Evolutionary conservation across 2,329 filamentous ascomycete species (phyloP).

Genomic region (Teratosphaeria nubilosa): DNA sequence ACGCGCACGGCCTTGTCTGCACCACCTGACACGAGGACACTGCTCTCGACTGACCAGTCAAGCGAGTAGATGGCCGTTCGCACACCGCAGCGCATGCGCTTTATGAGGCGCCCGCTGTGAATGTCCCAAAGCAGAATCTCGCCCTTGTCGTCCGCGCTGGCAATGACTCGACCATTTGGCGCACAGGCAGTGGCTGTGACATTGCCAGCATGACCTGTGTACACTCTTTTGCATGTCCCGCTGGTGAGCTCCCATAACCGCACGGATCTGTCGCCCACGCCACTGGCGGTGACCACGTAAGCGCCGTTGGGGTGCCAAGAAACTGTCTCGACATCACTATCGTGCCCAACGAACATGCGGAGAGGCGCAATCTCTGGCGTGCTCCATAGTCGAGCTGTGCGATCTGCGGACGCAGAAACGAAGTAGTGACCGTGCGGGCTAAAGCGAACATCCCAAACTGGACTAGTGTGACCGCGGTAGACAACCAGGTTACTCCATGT

Average conservation of each 20-base stretch:
- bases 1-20: slow-evolving; percentile 87
- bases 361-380: slow-evolving; percentile 87
- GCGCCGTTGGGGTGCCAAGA: slow-evolving; percentile 89
- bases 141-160: slow-evolving; percentile 77
- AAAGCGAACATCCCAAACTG: slow-evolving; percentile 82
- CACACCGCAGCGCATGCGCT: slow-evolving; percentile 86
- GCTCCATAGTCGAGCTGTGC: slow-evolving; percentile 80
- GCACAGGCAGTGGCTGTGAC: slow-evolving; percentile 78
- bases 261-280: slow-evolving; percentile 71
- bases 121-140: slow-evolving; percentile 94
- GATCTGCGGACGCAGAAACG: slow-evolving; percentile 75
- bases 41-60: slow-evolving; percentile 88
- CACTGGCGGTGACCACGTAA: slow-evolving; percentile 83
- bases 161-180: slow-evolving; percentile 80
- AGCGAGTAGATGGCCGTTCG: slow-evolving; percentile 91
- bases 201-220: slow-evolving; percentile 82
- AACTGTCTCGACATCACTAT: slow-evolving; percentile 84
- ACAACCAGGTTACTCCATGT: slow-evolving; percentile 86
- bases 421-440: slow-evolving; percentile 95
- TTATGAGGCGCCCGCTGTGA: slow-evolving; percentile 72
- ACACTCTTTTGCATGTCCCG: slow-evolving; percentile 79
- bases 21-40: slow-evolving; percentile 77
- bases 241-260: slow-evolving; percentile 95
- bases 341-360: slow-evolving; percentile 82
- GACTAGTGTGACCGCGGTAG: slow-evolving; percentile 86